Evolutionary conservation across 1,284 basidiomycete genomes (phyloP).

Genomic region (Melampsora americana): DNA sequence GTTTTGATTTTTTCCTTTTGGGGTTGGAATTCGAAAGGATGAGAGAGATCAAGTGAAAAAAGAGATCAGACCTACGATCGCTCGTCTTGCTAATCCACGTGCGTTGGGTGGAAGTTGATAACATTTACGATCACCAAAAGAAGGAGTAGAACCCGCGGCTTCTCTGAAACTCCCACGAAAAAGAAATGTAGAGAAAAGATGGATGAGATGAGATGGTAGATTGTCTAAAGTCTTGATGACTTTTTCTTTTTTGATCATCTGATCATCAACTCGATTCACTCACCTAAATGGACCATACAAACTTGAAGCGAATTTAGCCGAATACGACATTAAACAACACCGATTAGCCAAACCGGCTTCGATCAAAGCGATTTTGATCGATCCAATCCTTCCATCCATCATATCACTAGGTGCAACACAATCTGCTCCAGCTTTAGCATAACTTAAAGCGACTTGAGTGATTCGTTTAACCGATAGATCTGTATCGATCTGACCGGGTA

Average conservation of each 20-base stretch:
- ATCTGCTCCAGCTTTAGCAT: slow-evolving; percentile 87
- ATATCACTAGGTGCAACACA: slow-evolving; percentile 99
- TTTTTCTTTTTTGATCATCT: too few relatives aligned
- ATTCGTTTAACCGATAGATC: slow-evolving; percentile 75
- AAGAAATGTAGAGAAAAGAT: too few relatives aligned
- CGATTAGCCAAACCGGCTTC: slow-evolving; percentile 77
- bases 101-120: slow-evolving; percentile 90
- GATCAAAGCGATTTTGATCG: slow-evolving; percentile 82
- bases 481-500: slow-evolving; percentile 62
- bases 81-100: slow-evolving; percentile 84
- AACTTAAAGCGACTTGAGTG: slow-evolving; percentile 85
- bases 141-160: slow-evolving; percentile 88
- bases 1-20: too few relatives aligned
- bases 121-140: slow-evolving; percentile 92
- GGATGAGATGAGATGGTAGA: too few relatives aligned
- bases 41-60: neutral
- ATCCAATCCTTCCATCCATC: slow-evolving; percentile 94
- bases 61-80: slow-evolving; percentile 74
- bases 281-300: slow-evolving; percentile 97
- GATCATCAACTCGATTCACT: too few relatives aligned
- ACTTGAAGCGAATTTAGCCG: slow-evolving; percentile 97
- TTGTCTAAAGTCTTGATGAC: too few relatives aligned
- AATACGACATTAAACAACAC: slow-evolving; percentile 92
- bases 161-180: too few relatives aligned
- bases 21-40: too few relatives aligned